These are phyloP conservation scores for Pouteria campechiana DNA, from an alignment of 179 eudicot species.

Conservation along the genomic window DNA sequence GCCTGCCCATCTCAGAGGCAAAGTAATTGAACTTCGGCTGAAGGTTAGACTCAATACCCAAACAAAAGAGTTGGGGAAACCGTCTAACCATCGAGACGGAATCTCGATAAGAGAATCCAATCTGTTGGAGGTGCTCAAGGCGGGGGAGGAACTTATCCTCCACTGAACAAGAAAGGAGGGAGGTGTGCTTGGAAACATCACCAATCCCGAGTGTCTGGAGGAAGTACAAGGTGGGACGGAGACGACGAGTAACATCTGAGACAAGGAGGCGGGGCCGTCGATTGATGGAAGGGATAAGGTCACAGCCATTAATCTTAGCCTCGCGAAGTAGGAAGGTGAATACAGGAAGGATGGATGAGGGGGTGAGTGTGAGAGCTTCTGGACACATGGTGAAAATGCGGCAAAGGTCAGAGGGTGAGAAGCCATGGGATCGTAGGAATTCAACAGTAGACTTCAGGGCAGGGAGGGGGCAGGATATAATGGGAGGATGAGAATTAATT, in stretches of 20 bases:
- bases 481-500: slow-evolving; percentile 21
- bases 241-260: slow-evolving; percentile 39
- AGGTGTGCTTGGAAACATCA: slow-evolving; percentile 39
- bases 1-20: slow-evolving; percentile 83
- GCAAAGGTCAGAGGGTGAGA: slow-evolving; percentile 42
- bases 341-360: slow-evolving; percentile 27
- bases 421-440: slow-evolving; percentile 32
- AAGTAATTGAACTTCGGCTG: slow-evolving; percentile 75
- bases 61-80: slow-evolving; percentile 73
- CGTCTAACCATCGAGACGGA: slow-evolving; percentile 47
- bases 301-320: slow-evolving; percentile 29
- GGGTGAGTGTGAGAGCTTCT: slow-evolving; percentile 29
- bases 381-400: slow-evolving; percentile 68
- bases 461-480: slow-evolving; percentile 28
- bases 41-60: slow-evolving; percentile 57
- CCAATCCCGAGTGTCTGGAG: slow-evolving; percentile 72
- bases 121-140: slow-evolving; percentile 44
- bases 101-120: slow-evolving; percentile 54
- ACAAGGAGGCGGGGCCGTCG: slow-evolving; percentile 71
- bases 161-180: slow-evolving; percentile 61
- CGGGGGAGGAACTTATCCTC: slow-evolving; percentile 65
- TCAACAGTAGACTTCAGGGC: slow-evolving; percentile 28
- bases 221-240: slow-evolving; percentile 75
- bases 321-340: slow-evolving; percentile 86
- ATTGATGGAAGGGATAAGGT: slow-evolving; percentile 50